Conservation (phyloP, 2,329 filamentous ascomycete species). For the Pseudogymnoascus sp. region DNA sequence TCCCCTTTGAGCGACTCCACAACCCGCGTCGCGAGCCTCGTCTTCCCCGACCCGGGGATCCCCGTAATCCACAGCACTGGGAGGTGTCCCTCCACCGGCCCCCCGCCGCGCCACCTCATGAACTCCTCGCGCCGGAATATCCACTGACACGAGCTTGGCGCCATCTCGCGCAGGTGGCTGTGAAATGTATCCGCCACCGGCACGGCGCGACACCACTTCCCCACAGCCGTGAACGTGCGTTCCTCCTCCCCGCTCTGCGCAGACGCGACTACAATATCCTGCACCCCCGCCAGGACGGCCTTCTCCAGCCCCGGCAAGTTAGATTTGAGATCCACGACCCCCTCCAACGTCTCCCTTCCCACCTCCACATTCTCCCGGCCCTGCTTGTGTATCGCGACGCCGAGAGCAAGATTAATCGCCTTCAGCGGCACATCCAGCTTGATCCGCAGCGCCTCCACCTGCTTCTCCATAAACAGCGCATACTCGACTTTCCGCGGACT, state of each 20-base stretch:
- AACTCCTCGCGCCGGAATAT: neutral
- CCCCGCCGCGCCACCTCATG: neutral
- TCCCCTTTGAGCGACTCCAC: neutral
- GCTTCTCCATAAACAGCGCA: slow-evolving; percentile 4
- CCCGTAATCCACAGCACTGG: neutral
- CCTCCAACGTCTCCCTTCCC: neutral
- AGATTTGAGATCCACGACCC: neutral
- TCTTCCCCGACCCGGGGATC: neutral
- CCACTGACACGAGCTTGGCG: neutral
- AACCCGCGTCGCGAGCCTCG: neutral
- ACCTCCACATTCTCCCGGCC: neutral
- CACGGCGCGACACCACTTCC: neutral
- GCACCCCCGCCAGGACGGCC: neutral
- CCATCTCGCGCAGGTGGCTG: neutral
- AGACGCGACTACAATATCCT: neutral
- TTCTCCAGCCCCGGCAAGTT: neutral
- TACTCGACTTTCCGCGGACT: neutral
- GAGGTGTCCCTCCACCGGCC: neutral
- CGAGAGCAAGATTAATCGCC: neutral
- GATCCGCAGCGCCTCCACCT: neutral
- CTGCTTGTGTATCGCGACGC: neutral
- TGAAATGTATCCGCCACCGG: neutral
- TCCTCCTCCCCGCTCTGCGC: neutral
- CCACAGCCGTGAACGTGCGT: neutral
- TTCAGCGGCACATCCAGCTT: neutral